phyloP scores from a whole-genome alignment of 805 yeast genomes.

The Naumovozyma baii region DNA sequence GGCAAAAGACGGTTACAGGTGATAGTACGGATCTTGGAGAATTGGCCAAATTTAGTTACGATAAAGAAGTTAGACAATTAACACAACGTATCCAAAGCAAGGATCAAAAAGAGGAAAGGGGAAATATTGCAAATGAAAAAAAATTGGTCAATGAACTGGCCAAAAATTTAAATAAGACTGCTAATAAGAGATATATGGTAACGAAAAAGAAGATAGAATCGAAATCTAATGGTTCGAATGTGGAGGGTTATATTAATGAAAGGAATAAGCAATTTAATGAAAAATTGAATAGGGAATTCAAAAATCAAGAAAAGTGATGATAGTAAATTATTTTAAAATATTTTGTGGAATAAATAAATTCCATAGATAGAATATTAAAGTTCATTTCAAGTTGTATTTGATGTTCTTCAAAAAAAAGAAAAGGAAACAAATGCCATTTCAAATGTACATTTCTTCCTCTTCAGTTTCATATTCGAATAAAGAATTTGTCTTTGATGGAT shows the following conservation, averaged over 20 bases:
- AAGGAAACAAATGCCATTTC: no score
- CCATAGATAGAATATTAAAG: no score
- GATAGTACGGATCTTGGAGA: constrained; percentile 9
- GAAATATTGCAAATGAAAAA: constrained; percentile 13
- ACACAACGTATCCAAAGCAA: no score
- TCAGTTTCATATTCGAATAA: constrained; percentile 19
- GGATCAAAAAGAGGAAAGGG: constrained; percentile 1
- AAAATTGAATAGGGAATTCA: constrained; percentile 18
- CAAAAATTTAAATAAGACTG: constrained; percentile 11
- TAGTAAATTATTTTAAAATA: no score
- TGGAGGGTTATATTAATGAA: constrained; percentile 22
- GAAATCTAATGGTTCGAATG: background rate
- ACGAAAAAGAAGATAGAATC: constrained; percentile 12
- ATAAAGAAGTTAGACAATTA: constrained; percentile 22
- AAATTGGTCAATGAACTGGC: constrained; percentile 15
- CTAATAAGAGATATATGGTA: constrained; percentile 15
- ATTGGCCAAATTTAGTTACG: constrained; percentile 24
- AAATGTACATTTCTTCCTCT: constrained; percentile 14
- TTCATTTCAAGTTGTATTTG: no score
- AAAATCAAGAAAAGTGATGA: constrained; percentile 26
- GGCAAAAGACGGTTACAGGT: constrained; percentile 5
- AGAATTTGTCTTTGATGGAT: constrained; percentile 8
- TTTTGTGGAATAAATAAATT: background rate
- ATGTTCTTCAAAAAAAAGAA: no score
- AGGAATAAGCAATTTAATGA: constrained; percentile 27